phyloP scores from a whole-genome alignment of 805 yeast genomes.

The Yarrowia yakushimensis region DNA sequence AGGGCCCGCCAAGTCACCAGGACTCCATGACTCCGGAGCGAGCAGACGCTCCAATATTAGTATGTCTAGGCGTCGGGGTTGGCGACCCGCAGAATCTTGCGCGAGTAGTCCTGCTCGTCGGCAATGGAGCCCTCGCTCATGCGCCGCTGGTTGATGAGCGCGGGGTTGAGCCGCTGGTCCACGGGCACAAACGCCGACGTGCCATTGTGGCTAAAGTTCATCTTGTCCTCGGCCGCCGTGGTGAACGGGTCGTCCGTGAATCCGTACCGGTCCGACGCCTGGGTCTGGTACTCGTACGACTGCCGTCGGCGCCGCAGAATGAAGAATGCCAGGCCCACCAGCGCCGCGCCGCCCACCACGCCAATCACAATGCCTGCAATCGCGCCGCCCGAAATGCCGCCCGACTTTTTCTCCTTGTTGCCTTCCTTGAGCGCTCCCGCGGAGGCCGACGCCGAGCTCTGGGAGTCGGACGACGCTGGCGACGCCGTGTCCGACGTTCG shows the following conservation, averaged over 20 bases:
- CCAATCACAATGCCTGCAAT: slow-evolving; percentile 64
- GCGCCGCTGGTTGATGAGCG: slow-evolving; percentile 78
- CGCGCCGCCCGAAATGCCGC: slow-evolving; percentile 45
- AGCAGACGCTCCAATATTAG: slow-evolving; percentile 6
- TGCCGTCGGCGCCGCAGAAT: slow-evolving; percentile 46
- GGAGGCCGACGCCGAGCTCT: slow-evolving; percentile 27
- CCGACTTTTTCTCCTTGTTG: slow-evolving; percentile 29
- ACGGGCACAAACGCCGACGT: slow-evolving; percentile 36
- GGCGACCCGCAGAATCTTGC: slow-evolving; percentile 80
- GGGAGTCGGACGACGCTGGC: neutral
- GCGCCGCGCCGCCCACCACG: slow-evolving; percentile 45
- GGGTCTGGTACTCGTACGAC: slow-evolving; percentile 38
- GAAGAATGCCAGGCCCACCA: slow-evolving; percentile 42
- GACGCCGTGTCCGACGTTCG: slow-evolving; percentile 12
- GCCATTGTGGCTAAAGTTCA: slow-evolving; percentile 26
- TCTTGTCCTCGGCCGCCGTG: slow-evolving; percentile 33
- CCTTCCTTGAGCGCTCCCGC: slow-evolving; percentile 33
- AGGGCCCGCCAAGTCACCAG: slow-evolving; percentile 1
- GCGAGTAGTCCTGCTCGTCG: slow-evolving; percentile 76
- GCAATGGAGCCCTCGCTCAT: slow-evolving; percentile 83
- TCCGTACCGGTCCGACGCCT: slow-evolving; percentile 18
- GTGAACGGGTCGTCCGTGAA: slow-evolving; percentile 40
- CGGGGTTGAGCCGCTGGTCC: slow-evolving; percentile 69
- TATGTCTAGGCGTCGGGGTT: slow-evolving; percentile 63
- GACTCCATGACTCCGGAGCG: too few relatives aligned